These are phyloP conservation scores for Zea luxurians DNA, from an alignment of 176 grass and related monocot genomes.

Conservation along the genomic window DNA sequence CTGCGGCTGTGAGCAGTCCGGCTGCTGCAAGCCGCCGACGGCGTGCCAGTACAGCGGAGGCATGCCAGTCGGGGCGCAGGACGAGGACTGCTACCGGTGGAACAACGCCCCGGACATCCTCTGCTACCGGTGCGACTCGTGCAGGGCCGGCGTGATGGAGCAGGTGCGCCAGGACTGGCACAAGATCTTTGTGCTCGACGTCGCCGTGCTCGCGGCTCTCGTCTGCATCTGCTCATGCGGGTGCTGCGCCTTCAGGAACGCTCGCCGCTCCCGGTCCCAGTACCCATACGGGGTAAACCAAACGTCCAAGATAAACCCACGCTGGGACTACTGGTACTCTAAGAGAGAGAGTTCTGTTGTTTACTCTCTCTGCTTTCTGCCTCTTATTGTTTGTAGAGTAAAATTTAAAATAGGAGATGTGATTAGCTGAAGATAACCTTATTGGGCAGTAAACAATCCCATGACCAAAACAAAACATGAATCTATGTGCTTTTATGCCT, in stretches of 20 bases:
- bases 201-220: conserved; percentile 66
- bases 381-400: too few relatives aligned
- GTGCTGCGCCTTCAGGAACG: conserved; percentile 87
- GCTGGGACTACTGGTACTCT: conserved; percentile 97
- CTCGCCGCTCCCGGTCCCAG: conserved; percentile 50
- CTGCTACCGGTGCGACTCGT: conserved; percentile 84
- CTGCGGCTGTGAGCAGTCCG: conserved; percentile 54
- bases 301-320: conserved; percentile 83
- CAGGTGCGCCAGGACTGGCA: conserved; percentile 88
- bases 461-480: conserved; percentile 1
- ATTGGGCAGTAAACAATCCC: not conserved
- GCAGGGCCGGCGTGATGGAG: conserved; percentile 95
- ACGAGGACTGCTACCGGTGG: conserved; percentile 86
- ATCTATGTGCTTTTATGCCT: not conserved
- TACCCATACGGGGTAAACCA: conserved; percentile 84
- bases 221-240: conserved; percentile 67
- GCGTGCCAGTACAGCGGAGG: conserved; percentile 78
- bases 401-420: too few relatives aligned
- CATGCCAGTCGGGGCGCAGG: conserved; percentile 57
- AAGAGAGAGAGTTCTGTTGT: not conserved
- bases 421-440: not conserved
- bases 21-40: conserved; percentile 97
- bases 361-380: not conserved
- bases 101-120: conserved; percentile 77
- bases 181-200: conserved; percentile 73